Evolutionary conservation across 1,284 basidiomycete species (phyloP).

Genomic region (Apiotrichum brassicae): DNA sequence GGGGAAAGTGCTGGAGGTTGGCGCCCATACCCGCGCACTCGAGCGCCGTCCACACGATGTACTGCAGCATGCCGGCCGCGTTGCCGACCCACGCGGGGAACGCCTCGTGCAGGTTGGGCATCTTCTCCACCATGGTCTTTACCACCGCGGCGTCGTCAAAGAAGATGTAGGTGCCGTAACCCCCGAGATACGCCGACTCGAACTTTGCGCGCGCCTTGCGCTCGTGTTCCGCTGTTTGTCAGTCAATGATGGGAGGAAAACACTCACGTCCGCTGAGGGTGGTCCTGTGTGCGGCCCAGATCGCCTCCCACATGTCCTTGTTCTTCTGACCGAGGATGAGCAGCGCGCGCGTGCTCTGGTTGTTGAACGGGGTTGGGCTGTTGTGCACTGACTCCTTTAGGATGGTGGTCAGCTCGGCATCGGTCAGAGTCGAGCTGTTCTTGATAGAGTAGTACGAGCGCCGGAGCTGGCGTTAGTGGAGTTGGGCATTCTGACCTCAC

Average conservation of each 20-base stretch:
- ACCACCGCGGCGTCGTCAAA: slow-evolving; percentile 48
- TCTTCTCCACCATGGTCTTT: slow-evolving; percentile 42
- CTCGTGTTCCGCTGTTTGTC: slow-evolving; percentile 3
- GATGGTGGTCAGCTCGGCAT: slow-evolving; percentile 44
- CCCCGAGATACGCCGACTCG: slow-evolving; percentile 38
- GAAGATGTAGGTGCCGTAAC: slow-evolving; percentile 49
- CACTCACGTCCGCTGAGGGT: neutral
- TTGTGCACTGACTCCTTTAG: slow-evolving; percentile 47
- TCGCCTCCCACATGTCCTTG: slow-evolving; percentile 47
- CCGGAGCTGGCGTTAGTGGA: slow-evolving; percentile 25
- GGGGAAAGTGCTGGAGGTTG: slow-evolving; percentile 46
- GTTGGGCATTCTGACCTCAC: no score
- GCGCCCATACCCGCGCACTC: slow-evolving; percentile 49
- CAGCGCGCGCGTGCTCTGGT: slow-evolving; percentile 47
- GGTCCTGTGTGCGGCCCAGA: slow-evolving; percentile 16
- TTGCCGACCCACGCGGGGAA: slow-evolving; percentile 33
- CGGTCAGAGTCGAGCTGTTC: slow-evolving; percentile 40
- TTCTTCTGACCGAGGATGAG: slow-evolving; percentile 47
- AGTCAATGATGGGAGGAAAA: neutral
- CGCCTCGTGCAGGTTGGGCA: slow-evolving; percentile 36
- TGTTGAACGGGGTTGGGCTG: slow-evolving; percentile 48
- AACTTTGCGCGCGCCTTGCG: neutral
- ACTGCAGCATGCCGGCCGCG: slow-evolving; percentile 44
- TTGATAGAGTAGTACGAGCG: slow-evolving; percentile 47
- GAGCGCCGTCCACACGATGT: slow-evolving; percentile 49